Evolutionary conservation across 2,329 filamentous ascomycete species (phyloP).

Genomic region (Grosmannia penicillata): DNA sequence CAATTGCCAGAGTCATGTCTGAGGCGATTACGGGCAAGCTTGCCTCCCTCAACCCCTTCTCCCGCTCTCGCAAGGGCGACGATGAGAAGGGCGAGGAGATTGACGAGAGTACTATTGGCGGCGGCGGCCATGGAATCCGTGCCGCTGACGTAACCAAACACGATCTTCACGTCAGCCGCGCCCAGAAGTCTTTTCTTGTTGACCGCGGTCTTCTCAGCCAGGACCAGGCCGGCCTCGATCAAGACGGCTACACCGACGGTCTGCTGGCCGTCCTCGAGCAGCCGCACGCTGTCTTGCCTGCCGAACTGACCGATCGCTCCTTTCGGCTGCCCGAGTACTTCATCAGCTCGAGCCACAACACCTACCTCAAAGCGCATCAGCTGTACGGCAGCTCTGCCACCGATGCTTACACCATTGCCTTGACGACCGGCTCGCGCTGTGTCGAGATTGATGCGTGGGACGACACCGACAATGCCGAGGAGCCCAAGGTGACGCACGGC

Average conservation of each 20-base stretch:
- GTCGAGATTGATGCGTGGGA: conserved; percentile 31
- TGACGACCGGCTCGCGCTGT: conserved; percentile 49
- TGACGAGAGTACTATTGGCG: conserved; percentile 30
- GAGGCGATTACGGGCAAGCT: conserved; percentile 13
- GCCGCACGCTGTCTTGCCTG: conserved; percentile 42
- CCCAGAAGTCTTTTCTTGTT: conserved; percentile 39
- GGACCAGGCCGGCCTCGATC: conserved; percentile 29
- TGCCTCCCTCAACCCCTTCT: conserved; percentile 22
- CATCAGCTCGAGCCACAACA: conserved; percentile 61
- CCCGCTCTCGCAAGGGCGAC: conserved; percentile 16
- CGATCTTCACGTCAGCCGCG: conserved; percentile 43
- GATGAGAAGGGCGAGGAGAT: conserved; percentile 39
- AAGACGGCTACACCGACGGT: conserved; percentile 22
- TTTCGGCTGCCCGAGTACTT: conserved; percentile 54
- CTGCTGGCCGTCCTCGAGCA: conserved; percentile 37
- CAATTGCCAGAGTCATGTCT: conserved; percentile 16
- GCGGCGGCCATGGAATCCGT: not conserved
- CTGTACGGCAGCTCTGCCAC: conserved; percentile 49
- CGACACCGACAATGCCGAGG: conserved; percentile 35
- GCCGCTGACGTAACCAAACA: conserved; percentile 32
- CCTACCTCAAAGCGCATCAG: conserved; percentile 56
- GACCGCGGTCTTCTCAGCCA: conserved; percentile 34
- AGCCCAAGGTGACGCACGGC: conserved; percentile 41
- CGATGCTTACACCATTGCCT: conserved; percentile 45
- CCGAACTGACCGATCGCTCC: conserved; percentile 37